phyloP scores from a whole-genome alignment of 2,329 filamentous ascomycete species.

The Lachnellula willkommii region DNA sequence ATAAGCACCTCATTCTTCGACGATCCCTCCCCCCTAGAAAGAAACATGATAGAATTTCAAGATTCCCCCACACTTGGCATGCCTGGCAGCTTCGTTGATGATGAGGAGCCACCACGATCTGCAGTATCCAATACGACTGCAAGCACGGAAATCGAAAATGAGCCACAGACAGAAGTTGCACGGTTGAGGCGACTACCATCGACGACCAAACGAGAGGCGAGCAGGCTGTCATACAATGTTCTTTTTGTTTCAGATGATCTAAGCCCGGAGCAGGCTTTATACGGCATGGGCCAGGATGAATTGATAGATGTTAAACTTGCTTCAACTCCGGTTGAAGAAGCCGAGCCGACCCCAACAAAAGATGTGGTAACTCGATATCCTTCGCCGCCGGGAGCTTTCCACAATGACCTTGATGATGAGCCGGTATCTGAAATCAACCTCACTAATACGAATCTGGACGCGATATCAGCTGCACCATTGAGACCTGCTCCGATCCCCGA shows the following conservation, averaged over 20 bases:
- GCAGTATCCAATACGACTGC: conserved; percentile 55
- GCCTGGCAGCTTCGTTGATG: conserved; percentile 53
- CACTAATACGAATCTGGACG: conserved; percentile 16
- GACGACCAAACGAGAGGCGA: background rate
- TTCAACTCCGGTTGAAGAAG: conserved; percentile 18
- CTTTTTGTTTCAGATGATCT: conserved; percentile 15
- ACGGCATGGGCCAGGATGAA: conserved; percentile 21
- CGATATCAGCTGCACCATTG: conserved; percentile 4
- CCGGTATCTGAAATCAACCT: conserved; percentile 18
- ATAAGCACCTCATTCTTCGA: conserved; percentile 25
- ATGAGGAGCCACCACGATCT: conserved; percentile 50
- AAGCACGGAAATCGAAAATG: conserved; percentile 67
- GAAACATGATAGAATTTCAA: conserved; percentile 4
- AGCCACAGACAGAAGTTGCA: conserved; percentile 56
- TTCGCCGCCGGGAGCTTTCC: conserved; percentile 16
- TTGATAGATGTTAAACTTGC: conserved; percentile 27
- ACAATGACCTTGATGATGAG: conserved; percentile 7
- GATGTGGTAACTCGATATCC: conserved; percentile 9
- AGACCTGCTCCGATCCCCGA: conserved; percentile 7
- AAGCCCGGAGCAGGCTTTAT: conserved; percentile 23
- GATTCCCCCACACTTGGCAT: conserved; percentile 65
- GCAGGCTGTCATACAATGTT: conserved; percentile 21
- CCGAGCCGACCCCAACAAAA: conserved; percentile 15
- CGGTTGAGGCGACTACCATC: conserved; percentile 19
- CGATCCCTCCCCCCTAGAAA: background rate